These are phyloP conservation scores for Eleusine coracana DNA, from an alignment of 176 grass and related monocot genomes.

Conservation along the genomic window DNA sequence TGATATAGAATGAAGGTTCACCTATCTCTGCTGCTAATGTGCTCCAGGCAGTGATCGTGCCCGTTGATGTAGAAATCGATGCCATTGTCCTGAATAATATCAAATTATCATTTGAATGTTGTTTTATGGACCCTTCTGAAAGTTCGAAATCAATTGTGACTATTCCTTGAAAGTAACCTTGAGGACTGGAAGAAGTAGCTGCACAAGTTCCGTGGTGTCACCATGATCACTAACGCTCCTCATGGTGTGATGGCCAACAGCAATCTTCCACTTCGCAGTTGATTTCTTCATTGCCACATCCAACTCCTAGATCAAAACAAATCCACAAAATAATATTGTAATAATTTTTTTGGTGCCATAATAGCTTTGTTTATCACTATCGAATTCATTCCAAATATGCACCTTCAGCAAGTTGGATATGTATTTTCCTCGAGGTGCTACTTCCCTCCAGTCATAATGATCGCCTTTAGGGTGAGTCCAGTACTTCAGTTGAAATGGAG, in stretches of 20 bases:
- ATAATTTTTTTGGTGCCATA: not conserved
- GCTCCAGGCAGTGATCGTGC: slow-evolving; percentile 89
- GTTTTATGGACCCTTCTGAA: not conserved
- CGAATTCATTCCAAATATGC: not conserved
- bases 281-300: slow-evolving; percentile 71
- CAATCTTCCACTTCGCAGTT: slow-evolving; percentile 76
- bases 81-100: slow-evolving; percentile 36
- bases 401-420: slow-evolving; percentile 74
- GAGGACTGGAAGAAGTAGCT: slow-evolving; percentile 72
- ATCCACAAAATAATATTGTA: not conserved
- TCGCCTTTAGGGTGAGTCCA: slow-evolving; percentile 59
- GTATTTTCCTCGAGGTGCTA: slow-evolving; percentile 68
- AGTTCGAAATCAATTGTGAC: not conserved
- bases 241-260: slow-evolving; percentile 83
- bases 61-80: slow-evolving; percentile 85
- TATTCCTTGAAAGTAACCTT: slow-evolving; percentile 48
- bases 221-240: slow-evolving; percentile 87
- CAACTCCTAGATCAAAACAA: slow-evolving; percentile 59
- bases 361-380: not conserved
- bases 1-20: slow-evolving; percentile 19
- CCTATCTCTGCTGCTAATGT: slow-evolving; percentile 91
- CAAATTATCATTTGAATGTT: not conserved
- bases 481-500: slow-evolving; percentile 72
- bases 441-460: slow-evolving; percentile 76
- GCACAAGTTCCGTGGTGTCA: slow-evolving; percentile 75